phyloP scores from a whole-genome alignment of 2,329 filamentous ascomycete genomes.

The Arthrobotrys iridis region DNA sequence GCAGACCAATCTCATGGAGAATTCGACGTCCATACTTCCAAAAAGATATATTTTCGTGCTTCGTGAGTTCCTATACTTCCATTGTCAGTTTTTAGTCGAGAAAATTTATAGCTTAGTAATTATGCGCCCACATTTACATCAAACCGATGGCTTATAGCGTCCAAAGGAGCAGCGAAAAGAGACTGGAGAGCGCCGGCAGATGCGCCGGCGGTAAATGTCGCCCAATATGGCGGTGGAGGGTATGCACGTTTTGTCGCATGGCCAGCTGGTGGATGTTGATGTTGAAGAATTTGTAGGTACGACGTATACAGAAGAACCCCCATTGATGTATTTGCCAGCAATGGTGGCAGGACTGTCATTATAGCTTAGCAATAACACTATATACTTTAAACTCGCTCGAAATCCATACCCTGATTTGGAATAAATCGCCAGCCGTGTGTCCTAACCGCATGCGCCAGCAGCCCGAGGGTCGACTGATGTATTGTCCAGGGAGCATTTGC shows the following conservation, averaged over 20 bases:
- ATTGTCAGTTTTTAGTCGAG: not conserved
- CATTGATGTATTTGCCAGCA: slow-evolving; percentile 78
- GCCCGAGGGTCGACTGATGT: slow-evolving; percentile 74
- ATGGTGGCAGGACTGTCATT: slow-evolving; percentile 72
- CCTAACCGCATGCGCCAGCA: slow-evolving; percentile 73
- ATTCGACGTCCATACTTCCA: slow-evolving; percentile 76
- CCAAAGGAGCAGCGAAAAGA: slow-evolving; percentile 76
- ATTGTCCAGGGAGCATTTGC: slow-evolving; percentile 66
- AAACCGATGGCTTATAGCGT: slow-evolving; percentile 79
- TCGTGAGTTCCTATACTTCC: slow-evolving; percentile 29
- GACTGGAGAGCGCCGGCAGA: slow-evolving; percentile 76
- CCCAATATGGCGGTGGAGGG: slow-evolving; percentile 71
- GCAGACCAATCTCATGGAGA: slow-evolving; percentile 75
- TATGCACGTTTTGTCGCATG: slow-evolving; percentile 71
- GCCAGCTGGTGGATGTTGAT: slow-evolving; percentile 73
- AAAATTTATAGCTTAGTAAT: not conserved
- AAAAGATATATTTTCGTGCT: slow-evolving; percentile 70
- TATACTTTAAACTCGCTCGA: not conserved
- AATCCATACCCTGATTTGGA: slow-evolving; percentile 69
- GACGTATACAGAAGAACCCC: slow-evolving; percentile 79
- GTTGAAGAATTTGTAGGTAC: slow-evolving; percentile 76
- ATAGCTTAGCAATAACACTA: not conserved
- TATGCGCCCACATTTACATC: slow-evolving; percentile 67
- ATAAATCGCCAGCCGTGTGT: slow-evolving; percentile 79
- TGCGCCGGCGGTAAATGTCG: slow-evolving; percentile 76